Evolutionary conservation across 441 rosid genomes (phyloP).

Genomic region (Adansonia madagascariensis): DNA sequence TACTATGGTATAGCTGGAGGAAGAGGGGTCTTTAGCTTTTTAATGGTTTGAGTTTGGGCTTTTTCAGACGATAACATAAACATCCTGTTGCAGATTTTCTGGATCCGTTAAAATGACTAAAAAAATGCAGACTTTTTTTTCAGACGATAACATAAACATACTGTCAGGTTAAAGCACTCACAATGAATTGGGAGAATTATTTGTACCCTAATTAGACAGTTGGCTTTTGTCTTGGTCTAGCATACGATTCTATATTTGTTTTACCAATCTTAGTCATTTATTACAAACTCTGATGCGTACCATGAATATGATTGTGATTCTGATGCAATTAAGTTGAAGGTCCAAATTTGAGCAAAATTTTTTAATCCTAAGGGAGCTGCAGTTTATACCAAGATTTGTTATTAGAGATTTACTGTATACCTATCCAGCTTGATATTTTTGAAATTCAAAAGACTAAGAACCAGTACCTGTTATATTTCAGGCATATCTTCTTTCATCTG

Average conservation of each 20-base stretch:
- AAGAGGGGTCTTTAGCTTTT: not conserved
- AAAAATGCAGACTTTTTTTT: not conserved
- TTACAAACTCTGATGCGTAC: not conserved
- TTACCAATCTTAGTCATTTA: not conserved
- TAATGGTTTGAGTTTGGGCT: no score
- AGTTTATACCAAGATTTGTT: not conserved
- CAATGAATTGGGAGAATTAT: not conserved
- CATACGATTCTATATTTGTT: not conserved
- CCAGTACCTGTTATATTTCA: constrained; percentile 3
- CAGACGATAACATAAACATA: no score
- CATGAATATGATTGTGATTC: not conserved
- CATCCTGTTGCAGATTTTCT: not conserved
- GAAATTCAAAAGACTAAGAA: constrained; percentile 3
- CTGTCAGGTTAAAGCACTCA: constrained; percentile 4
- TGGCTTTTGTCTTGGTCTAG: not conserved
- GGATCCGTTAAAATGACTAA: not conserved
- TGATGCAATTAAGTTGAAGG: constrained; percentile 1
- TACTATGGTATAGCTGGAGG: no score
- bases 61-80: not conserved
- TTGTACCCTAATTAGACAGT: not conserved
- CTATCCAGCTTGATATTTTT: not conserved
- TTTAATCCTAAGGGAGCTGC: not conserved
- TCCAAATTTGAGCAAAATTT: not conserved
- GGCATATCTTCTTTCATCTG: not conserved
- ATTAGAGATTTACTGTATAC: not conserved